Base-by-base conservation (phyloP, 148 eudicot genomes). In the Chenopodium quinoa region DNA sequence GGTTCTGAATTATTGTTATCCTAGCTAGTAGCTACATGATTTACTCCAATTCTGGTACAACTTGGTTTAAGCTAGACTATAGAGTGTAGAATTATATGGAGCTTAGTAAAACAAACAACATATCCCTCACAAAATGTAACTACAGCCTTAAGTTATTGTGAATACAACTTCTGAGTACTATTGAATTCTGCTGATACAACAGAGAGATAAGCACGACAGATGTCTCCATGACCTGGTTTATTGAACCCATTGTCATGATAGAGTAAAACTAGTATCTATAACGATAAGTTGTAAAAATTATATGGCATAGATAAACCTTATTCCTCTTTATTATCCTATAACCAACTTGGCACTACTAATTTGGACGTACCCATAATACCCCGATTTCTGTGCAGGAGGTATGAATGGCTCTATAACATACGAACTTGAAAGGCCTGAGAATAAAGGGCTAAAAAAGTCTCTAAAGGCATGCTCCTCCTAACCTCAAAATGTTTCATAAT, bases 371-470 rank as follows among this genome's bases (percentile, higher is more conserved):
- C 78, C 73, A 17, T 7, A 20, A 56, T 75, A 27, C 27, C 60
- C 19, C 69, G 76, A 56, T 47, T 75, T 60, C n/a, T 74, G 79
- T 67, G 85, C 87, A 96, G 99, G 99, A 82, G 99, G 99, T 78
- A 93, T 96, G 95, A 96, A 93, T 88, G 99, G 98, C 79, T 93
- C 99, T 67, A 90, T 96, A 79, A 80, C 89, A 65, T 88, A 86
- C 84, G 99, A 94, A 89, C 94, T 96, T 23, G 97, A 94, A 69
- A 88, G 99, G 83, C 98, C 94, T 60, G 97, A 96, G 88, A 96
- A 96, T 84, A 84, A 68, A 69, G 99, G 97, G 75, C 94, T 96
- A 34, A 82, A 86, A 69, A 96, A 90, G 82, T 86, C 98, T 70
- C 16, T 92, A 71, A 96, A 96, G 98, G 99, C 82, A 88, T 78